phyloP scores from a whole-genome alignment of 2,329 filamentous ascomycete genomes.

The Trichoderma sp. region DNA sequence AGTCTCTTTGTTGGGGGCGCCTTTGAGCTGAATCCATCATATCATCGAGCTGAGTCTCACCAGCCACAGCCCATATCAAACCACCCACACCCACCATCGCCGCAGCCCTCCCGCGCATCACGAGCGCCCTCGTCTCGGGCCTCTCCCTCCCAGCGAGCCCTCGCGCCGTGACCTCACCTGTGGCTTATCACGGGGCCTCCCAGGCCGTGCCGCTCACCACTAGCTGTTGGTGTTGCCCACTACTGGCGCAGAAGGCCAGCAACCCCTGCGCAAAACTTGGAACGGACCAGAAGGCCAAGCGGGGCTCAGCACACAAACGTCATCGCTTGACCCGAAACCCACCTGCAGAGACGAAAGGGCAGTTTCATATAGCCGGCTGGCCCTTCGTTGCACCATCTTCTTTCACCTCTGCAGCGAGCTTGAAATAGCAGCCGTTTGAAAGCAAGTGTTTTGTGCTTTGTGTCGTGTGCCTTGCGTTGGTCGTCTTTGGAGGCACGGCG shows the following conservation, averaged over 20 bases:
- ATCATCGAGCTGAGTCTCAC: constrained; percentile 1
- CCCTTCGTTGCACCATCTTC: constrained; percentile 4
- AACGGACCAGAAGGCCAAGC: constrained; percentile 23
- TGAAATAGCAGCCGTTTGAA: background rate
- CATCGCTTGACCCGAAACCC: constrained; percentile 19
- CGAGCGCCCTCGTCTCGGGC: background rate
- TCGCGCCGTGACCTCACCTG: constrained; percentile 18
- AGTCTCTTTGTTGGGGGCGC: background rate
- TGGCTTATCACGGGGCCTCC: constrained; percentile 22
- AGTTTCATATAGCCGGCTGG: constrained; percentile 18
- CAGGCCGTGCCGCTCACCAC: constrained; percentile 3
- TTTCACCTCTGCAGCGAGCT: background rate
- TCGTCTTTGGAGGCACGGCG: background rate
- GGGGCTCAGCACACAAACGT: constrained; percentile 27
- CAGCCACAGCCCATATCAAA: constrained; percentile 9
- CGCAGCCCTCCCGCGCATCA: background rate
- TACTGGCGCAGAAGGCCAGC: background rate
- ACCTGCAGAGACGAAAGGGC: background rate
- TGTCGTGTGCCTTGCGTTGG: background rate
- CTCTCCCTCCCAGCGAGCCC: constrained; percentile 8
- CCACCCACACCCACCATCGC: background rate
- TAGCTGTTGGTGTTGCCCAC: constrained; percentile 5
- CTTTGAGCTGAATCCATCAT: background rate
- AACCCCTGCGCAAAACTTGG: constrained; percentile 22
- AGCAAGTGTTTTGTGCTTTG: background rate